Evolutionary conservation across 208 protist genomes (phyloP).

Genomic region (Vickermania spadyakhi): DNA sequence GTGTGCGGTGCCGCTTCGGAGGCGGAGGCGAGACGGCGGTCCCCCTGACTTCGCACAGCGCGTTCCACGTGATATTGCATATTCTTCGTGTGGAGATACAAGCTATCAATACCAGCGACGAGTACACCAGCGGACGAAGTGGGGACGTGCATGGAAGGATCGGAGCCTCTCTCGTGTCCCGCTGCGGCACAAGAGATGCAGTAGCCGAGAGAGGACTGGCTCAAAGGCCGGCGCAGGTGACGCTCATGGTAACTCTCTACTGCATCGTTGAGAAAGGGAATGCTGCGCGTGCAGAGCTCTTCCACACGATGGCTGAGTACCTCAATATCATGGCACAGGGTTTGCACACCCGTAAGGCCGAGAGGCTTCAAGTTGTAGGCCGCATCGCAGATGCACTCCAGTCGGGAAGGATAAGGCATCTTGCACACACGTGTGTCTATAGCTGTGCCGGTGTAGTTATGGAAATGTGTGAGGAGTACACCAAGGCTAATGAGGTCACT

Average conservation of each 20-base stretch:
- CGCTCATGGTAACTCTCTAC: background rate
- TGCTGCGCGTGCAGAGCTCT: background rate
- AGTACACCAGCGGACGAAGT: background rate
- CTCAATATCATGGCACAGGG: background rate
- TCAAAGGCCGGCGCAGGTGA: background rate
- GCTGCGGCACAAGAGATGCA: no score
- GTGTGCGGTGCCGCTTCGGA: no score
- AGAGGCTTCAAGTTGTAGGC: background rate
- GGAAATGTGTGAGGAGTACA: background rate
- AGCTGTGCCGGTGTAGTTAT: background rate
- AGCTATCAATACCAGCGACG: constrained; percentile 93
- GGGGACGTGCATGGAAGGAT: background rate
- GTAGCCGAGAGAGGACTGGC: background rate
- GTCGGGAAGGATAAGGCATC: background rate
- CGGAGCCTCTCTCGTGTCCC: no score
- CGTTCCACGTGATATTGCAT: background rate
- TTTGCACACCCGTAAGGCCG: background rate
- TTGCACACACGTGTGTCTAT: background rate
- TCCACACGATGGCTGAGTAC: background rate
- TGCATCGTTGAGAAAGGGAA: background rate
- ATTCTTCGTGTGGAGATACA: constrained; percentile 36
- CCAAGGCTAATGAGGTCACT: background rate
- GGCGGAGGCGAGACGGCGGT: no score
- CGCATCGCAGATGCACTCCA: background rate
- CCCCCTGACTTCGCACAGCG: background rate